phyloP scores from a whole-genome alignment of 169 alveolate genomes.

The Plasmodium cynomolgi region DNA sequence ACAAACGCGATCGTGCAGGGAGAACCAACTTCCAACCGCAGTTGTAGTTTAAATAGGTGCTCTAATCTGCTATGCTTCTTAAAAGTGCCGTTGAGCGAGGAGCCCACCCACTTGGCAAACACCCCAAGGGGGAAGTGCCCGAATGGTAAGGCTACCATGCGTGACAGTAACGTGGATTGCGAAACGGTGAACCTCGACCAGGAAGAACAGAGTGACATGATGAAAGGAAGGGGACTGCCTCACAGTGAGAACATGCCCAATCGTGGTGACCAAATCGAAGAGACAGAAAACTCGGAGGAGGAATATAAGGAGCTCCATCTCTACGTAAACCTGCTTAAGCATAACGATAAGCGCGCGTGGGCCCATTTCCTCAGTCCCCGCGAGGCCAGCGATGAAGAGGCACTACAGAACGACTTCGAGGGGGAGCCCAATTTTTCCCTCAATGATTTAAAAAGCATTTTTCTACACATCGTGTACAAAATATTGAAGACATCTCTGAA shows the following conservation, averaged over 20 bases:
- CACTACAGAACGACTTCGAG: neutral
- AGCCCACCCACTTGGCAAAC: neutral
- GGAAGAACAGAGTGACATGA: neutral
- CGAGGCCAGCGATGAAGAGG: neutral
- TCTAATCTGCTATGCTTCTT: neutral
- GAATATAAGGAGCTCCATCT: conserved; percentile 25
- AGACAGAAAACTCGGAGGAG: conserved; percentile 14
- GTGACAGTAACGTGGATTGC: neutral
- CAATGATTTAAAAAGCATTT: conserved; percentile 51
- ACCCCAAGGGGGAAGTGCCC: neutral
- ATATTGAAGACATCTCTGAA: conserved; percentile 36
- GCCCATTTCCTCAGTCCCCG: neutral
- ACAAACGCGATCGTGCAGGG: neutral
- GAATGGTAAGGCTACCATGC: neutral
- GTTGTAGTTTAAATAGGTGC: neutral
- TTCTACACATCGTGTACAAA: conserved; percentile 32
- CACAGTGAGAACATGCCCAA: neutral
- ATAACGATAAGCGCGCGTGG: conserved; percentile 24
- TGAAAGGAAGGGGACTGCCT: neutral
- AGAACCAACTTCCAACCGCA: neutral
- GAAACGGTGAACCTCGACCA: neutral
- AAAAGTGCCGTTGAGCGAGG: neutral
- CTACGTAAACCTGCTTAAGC: conserved; percentile 25
- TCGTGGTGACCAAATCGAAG: neutral
- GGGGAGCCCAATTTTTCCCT: conserved; percentile 42